Percentiles rank a stretch among this genome's conserved stretches.
Conservation (phyloP, 192 early-diverging fungal species). For the Haplosporangium gracile region DNA sequence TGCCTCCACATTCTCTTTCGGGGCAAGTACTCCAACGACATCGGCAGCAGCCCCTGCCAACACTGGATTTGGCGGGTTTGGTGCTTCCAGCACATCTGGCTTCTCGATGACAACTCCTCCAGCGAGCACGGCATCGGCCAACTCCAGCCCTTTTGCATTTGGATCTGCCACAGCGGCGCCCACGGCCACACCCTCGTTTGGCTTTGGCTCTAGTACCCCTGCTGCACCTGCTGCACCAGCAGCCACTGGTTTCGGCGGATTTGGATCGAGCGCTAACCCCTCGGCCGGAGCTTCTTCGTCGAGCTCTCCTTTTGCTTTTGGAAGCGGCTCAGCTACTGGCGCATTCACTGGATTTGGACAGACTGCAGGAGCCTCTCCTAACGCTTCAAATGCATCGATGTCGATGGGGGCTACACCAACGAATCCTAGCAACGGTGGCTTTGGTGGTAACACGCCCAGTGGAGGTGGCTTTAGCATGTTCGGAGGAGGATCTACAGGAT, state of each 20-base stretch:
- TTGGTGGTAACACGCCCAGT: background rate
- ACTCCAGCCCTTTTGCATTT: background rate
- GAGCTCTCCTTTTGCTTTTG: background rate
- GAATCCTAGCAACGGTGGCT: background rate
- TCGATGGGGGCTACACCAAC: background rate
- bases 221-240: background rate
- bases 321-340: background rate
- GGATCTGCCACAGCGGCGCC: background rate
- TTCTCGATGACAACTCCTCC: background rate
- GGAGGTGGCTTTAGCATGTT: background rate
- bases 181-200: conserved; percentile 4
- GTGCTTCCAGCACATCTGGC: background rate
- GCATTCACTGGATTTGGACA: background rate
- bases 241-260: background rate
- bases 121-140: background rate
- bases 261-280: conserved; percentile 7
- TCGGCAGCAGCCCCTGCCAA: background rate
- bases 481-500: background rate
- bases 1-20: conserved; percentile 12
- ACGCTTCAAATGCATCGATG: background rate
- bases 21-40: background rate
- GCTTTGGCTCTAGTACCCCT: conserved; percentile 1
- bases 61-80: conserved; percentile 22
- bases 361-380: background rate
- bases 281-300: background rate